Evolutionary conservation across 1,284 basidiomycete species (phyloP).

Genomic region (Gomphus bonarii): DNA sequence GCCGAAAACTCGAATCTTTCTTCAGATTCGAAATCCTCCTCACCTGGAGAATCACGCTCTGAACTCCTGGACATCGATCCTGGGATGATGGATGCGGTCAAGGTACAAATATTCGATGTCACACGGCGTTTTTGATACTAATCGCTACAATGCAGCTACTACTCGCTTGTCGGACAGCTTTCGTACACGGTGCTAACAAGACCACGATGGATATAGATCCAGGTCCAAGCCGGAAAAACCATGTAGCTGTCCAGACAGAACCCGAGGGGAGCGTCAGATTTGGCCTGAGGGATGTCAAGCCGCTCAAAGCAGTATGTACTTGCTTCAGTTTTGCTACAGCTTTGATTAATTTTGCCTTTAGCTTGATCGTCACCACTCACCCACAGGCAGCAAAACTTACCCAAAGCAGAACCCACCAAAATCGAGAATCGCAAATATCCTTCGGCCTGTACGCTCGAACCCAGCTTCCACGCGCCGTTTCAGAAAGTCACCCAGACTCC

Average conservation of each 20-base stretch:
- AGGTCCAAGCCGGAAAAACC: not conserved
- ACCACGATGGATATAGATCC: not conserved
- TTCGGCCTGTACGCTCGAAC: not conserved
- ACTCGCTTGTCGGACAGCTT: slow-evolving; percentile 2
- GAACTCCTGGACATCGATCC: slow-evolving; percentile 15
- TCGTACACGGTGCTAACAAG: not conserved
- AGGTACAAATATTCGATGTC: slow-evolving; percentile 23
- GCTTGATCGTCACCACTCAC: not conserved
- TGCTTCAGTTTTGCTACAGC: not conserved
- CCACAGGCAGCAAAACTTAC: not conserved
- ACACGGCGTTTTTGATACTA: not conserved
- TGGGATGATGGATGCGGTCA: slow-evolving; percentile 34
- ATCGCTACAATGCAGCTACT: not conserved
- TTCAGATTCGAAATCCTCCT: not conserved
- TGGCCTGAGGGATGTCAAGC: slow-evolving; percentile 5
- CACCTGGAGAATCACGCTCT: not conserved
- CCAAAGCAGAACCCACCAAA: not conserved
- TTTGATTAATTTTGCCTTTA: not conserved
- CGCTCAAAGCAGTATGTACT: slow-evolving; percentile 10
- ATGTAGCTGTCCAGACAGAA: slow-evolving; percentile 7
- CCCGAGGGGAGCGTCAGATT: slow-evolving; percentile 1
- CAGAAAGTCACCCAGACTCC: not conserved
- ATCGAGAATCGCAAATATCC: not conserved
- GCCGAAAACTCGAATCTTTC: not conserved
- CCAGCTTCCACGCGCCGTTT: not conserved